Base-by-base conservation (phyloP, 2,329 filamentous ascomycete species). In the Colletotrichum sp. region DNA sequence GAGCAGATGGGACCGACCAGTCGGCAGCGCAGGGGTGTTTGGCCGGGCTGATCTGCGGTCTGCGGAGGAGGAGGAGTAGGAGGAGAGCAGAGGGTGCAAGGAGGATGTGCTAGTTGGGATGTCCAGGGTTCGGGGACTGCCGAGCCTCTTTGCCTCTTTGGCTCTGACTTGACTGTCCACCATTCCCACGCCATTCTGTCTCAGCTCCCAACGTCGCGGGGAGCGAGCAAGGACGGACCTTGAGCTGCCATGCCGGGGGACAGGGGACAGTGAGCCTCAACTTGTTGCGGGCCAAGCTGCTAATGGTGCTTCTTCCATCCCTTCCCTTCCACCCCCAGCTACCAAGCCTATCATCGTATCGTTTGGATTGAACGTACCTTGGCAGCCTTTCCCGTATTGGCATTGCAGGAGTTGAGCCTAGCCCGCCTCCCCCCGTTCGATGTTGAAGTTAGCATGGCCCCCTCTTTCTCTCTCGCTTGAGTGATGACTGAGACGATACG, bases 71-170 rank as follows among this genome's bases (percentile, higher is more conserved):
- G 59, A 32, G 44, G 11, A 52, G 44, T 12, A 52, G 19, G 39
- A 49, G 19, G 9, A 22, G n/a, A n/a, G 44, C n/a, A 52, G 44
- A 52, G 44, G 44, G 44, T 52, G 44, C 44, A 71, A 74, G 30
- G 32, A 75, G 55, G 44, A 55, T 70, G 62, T n/a, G 55, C 55
- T 62, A 62, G 70, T 76, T 76, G 59, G 70, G 74, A 76, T 69
- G 64, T 74, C 74, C 74, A 76, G 74, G 74, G 74, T 76, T 76
- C 74, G 70, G 74, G 70, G 70, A 39, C 64, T 69, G 74, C 73
- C 73, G 73, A 73, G 64, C 52, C 64, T 74, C 74, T 15, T 61
- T 61, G 70, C 65, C 59, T 69, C 44, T 65, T 52, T 76, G 44
- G 74, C 70, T 74, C 70, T 69, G 70, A 76, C 65, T 69, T 76